Evolutionary conservation across 1,284 basidiomycete species (phyloP).

Genomic region (Coniophora puteana): DNA sequence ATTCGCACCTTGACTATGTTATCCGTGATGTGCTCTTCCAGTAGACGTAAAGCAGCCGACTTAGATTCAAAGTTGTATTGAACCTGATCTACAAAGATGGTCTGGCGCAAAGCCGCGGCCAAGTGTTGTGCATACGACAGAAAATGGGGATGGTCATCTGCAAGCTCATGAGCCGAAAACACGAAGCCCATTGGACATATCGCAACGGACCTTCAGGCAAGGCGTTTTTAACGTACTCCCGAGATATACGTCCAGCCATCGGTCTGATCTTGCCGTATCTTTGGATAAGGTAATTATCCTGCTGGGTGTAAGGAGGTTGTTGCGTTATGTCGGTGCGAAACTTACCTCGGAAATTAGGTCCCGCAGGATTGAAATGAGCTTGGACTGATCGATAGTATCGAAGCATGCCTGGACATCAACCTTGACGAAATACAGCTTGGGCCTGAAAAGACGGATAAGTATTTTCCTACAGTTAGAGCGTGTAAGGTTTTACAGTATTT

Average conservation of each 20-base stretch:
- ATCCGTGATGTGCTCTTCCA: conserved; percentile 87
- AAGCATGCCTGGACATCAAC: conserved; percentile 95
- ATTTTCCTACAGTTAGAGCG: too few species aligned
- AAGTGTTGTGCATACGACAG: conserved; percentile 62
- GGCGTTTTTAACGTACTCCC: conserved; percentile 59
- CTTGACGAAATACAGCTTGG: conserved; percentile 92
- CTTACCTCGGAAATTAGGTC: conserved; percentile 71
- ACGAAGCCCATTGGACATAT: background rate
- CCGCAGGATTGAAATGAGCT: conserved; percentile 76
- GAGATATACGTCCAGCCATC: conserved; percentile 47
- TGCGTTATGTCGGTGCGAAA: too few species aligned
- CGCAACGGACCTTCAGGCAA: conserved; percentile 54
- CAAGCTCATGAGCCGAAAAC: background rate
- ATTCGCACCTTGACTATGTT: conserved; percentile 81
- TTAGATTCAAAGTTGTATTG: conserved; percentile 56
- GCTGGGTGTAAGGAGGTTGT: background rate
- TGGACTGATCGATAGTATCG: conserved; percentile 92
- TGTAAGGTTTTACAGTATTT: conserved; percentile 46
- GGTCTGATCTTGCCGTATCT: conserved; percentile 59
- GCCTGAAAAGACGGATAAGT: too few species aligned
- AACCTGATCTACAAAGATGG: conserved; percentile 84
- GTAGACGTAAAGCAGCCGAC: conserved; percentile 63
- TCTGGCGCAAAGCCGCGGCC: conserved; percentile 65
- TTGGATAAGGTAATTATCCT: conserved; percentile 68
- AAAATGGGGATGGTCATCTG: conserved; percentile 76